Percentiles rank a stretch among this genome's conserved stretches.
Evolutionary conservation across 257 asterid genomes (phyloP).

Genomic region (Oldenlandia corymbosa): DNA sequence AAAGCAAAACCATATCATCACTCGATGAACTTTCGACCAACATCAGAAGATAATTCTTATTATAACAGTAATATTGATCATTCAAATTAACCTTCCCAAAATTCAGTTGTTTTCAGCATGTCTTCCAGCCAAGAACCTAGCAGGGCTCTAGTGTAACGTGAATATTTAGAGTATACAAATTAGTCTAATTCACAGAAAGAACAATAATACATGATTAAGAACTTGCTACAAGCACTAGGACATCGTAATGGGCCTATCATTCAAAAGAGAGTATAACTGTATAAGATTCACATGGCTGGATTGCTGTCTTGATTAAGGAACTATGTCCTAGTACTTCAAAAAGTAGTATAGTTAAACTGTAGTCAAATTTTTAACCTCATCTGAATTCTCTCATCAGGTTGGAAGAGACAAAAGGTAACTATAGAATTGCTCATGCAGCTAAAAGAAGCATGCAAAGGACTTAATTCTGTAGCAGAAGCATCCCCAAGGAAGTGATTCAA

Average conservation of each 20-base stretch:
- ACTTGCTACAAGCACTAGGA: too few relatives aligned
- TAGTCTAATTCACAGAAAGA: too few relatives aligned
- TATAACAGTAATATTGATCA: too few relatives aligned
- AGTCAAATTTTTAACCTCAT: not conserved
- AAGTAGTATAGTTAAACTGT: not conserved
- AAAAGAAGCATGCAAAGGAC: not conserved
- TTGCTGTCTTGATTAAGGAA: not conserved
- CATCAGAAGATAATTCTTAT: not conserved
- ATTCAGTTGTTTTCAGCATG: too few relatives aligned
- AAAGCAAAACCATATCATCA: not conserved
- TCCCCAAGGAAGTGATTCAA: not conserved
- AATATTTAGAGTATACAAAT: too few relatives aligned
- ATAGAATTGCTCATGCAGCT: not conserved
- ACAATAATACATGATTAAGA: too few relatives aligned
- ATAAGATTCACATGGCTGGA: too few relatives aligned
- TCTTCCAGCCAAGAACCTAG: too few relatives aligned
- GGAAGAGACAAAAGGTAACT: not conserved
- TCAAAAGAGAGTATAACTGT: too few relatives aligned
- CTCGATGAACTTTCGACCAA: not conserved
- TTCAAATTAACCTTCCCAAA: too few relatives aligned
- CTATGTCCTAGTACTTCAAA: slow-evolving; percentile 3
- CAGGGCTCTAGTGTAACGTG: too few relatives aligned
- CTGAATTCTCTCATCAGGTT: not conserved
- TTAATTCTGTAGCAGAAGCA: not conserved
- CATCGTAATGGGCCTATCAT: too few relatives aligned